These are phyloP conservation scores for Dentipellis sp. DNA, from an alignment of 768 basidiomycete genomes.

Conservation along the genomic window DNA sequence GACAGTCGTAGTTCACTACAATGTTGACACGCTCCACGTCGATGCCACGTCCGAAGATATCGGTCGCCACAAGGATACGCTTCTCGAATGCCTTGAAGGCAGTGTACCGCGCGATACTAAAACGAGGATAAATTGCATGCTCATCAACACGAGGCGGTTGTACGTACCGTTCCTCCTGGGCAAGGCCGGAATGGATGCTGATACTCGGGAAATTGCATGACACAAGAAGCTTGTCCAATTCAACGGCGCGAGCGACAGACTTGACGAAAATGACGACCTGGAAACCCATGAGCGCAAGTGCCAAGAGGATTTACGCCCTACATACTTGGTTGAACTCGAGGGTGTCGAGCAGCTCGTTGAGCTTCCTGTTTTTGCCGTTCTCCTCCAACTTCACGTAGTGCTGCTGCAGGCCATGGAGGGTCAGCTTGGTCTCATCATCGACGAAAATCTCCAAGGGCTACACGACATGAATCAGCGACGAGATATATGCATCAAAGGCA, in stretches of 20 bases:
- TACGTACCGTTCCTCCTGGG: constrained; percentile 91
- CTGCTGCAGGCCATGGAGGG: constrained; percentile 95
- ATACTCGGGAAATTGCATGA: constrained; percentile 99
- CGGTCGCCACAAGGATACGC: constrained; percentile 96
- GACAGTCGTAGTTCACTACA: constrained; percentile 98
- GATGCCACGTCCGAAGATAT: constrained; percentile 98
- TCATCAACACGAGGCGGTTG: background rate
- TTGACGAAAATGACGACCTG: constrained; percentile 99
- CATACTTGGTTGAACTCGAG: constrained; percentile 96
- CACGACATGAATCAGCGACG: constrained; percentile 5
- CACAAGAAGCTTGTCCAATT: constrained; percentile 90
- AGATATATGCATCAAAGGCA: background rate
- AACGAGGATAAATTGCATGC: background rate
- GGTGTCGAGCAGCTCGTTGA: constrained; percentile 91
- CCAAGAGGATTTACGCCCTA: background rate
- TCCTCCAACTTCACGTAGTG: constrained; percentile 98
- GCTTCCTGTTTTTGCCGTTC: constrained; percentile 89
- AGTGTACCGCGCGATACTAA: constrained; percentile 87
- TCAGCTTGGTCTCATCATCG: constrained; percentile 97
- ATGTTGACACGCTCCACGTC: constrained; percentile 99
- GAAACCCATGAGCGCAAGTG: background rate
- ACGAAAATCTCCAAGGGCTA: constrained; percentile 99
- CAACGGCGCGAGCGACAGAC: constrained; percentile 92
- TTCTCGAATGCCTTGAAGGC: constrained; percentile 99
- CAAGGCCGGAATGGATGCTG: constrained; percentile 89